phyloP scores from a whole-genome alignment of 768 basidiomycete genomes.

The Rhizopogon roseolus region DNA sequence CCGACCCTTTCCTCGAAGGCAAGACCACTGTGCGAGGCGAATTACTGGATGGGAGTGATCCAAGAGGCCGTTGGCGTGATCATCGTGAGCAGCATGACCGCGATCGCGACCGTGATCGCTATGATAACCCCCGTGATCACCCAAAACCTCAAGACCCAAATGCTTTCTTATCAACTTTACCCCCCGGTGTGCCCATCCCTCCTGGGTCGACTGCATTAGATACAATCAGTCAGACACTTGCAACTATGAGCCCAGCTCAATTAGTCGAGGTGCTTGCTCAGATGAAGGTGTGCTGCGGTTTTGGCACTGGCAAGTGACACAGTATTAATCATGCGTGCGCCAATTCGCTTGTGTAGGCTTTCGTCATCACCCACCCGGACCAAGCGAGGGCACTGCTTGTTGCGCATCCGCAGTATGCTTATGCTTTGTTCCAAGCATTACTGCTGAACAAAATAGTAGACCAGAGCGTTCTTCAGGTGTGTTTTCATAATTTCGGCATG shows the following conservation, averaged over 20 bases:
- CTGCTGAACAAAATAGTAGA: conserved; percentile 93
- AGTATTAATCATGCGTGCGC: conserved; percentile 5
- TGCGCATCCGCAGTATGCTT: conserved; percentile 88
- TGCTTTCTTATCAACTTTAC: conserved; percentile 62
- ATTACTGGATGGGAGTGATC: conserved; percentile 59
- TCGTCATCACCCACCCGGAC: conserved; percentile 87
- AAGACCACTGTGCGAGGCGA: conserved; percentile 86
- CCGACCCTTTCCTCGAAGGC: conserved; percentile 87
- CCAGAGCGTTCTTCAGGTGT: conserved; percentile 75
- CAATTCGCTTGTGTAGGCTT: conserved; percentile 51
- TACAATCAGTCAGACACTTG: conserved; percentile 81
- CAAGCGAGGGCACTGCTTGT: conserved; percentile 77
- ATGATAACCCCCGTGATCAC: conserved; percentile 27
- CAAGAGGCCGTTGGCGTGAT: conserved; percentile 33
- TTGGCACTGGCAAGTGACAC: conserved; percentile 8
- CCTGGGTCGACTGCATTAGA: conserved; percentile 73
- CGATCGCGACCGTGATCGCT: conserved; percentile 40
- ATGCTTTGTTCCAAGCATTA: conserved; percentile 93
- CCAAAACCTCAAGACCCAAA: conserved; percentile 34
- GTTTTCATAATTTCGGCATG: conserved; percentile 22
- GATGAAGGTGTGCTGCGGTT: conserved; percentile 76
- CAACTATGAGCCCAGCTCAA: conserved; percentile 76
- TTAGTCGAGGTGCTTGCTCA: conserved; percentile 93
- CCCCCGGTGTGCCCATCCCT: conserved; percentile 70
- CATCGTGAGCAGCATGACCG: conserved; percentile 50